These are phyloP conservation scores for Scheffersomyces stambukii DNA, from an alignment of 1,139 yeast species.

Conservation along the genomic window DNA sequence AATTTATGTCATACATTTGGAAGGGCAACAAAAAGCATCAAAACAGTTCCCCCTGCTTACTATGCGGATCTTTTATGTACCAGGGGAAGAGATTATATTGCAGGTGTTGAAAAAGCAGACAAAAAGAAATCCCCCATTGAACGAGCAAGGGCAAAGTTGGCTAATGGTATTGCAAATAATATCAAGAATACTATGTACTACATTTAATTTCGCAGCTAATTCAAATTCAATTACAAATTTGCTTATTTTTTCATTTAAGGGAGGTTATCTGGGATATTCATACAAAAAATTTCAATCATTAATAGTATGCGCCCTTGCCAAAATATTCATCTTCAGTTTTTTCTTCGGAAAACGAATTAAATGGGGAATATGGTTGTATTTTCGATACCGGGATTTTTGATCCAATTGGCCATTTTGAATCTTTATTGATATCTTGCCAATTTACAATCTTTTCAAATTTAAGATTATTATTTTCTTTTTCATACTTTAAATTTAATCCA, in stretches of 20 bases:
- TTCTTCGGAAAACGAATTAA: not conserved
- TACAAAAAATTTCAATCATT: conserved; percentile 1
- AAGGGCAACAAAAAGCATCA: conserved; percentile 12
- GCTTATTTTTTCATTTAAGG: not conserved
- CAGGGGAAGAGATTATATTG: conserved; percentile 10
- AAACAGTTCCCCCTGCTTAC: conserved; percentile 12
- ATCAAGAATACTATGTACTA: conserved; percentile 11
- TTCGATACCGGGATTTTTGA: conserved; percentile 30
- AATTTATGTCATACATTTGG: conserved; percentile 13
- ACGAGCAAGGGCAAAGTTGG: conserved; percentile 6
- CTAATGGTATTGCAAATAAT: conserved; percentile 6
- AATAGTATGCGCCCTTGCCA: conserved; percentile 13
- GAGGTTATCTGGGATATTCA: not conserved
- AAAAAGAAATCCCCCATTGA: conserved; percentile 5
- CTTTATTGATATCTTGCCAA: conserved; percentile 35
- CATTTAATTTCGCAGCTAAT: conserved; percentile 4
- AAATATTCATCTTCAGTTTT: conserved; percentile 6
- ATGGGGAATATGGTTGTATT: conserved; percentile 12
- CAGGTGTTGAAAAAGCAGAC: conserved; percentile 3
- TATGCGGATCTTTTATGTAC: conserved; percentile 13
- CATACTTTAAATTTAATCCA: conserved; percentile 32
- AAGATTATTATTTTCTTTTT: conserved; percentile 42
- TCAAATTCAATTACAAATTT: too few species aligned
- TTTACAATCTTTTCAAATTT: conserved; percentile 34
- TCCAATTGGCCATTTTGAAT: conserved; percentile 46